phyloP scores from a whole-genome alignment of 2,329 filamentous ascomycete species.

The Whalleya microplaca region DNA sequence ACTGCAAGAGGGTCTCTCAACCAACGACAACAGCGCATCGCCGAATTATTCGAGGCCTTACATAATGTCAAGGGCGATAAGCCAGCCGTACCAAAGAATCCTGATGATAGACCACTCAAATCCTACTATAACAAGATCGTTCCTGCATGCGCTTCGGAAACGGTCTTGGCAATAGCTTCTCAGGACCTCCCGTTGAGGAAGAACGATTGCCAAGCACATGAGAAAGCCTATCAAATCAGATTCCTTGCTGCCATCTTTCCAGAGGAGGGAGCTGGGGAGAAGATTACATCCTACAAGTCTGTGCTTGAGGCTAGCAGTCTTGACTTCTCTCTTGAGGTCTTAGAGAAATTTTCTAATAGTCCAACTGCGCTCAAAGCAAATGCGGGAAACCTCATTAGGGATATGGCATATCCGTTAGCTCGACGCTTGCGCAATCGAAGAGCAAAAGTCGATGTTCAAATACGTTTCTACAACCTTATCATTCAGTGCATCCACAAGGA shows the following conservation, averaged over 20 bases:
- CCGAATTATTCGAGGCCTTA: slow-evolving; percentile 6
- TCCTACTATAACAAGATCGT: slow-evolving; percentile 10
- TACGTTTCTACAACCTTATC: slow-evolving; percentile 11
- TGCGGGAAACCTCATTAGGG: slow-evolving; percentile 9
- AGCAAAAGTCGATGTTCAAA: slow-evolving; percentile 1
- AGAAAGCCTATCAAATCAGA: neutral
- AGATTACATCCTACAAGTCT: slow-evolving; percentile 10
- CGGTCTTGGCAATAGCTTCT: neutral
- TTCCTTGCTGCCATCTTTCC: slow-evolving; percentile 9
- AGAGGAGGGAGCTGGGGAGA: neutral
- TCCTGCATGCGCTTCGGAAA: slow-evolving; percentile 11
- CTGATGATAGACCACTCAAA: slow-evolving; percentile 9
- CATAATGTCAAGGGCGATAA: slow-evolving; percentile 1
- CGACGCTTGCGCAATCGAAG: slow-evolving; percentile 9
- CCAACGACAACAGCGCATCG: slow-evolving; percentile 2
- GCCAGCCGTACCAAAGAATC: neutral
- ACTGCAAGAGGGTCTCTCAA: neutral
- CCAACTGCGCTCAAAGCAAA: slow-evolving; percentile 7
- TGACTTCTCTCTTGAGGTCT: slow-evolving; percentile 4
- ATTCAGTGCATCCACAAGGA: slow-evolving; percentile 8
- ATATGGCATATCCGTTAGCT: slow-evolving; percentile 12
- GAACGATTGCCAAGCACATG: neutral
- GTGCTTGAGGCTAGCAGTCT: slow-evolving; percentile 6
- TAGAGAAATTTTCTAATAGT: slow-evolving; percentile 1
- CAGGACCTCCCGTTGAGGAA: neutral